These are phyloP conservation scores for Laguncularia racemosa DNA, from an alignment of 345 rosid genomes.

Conservation along the genomic window DNA sequence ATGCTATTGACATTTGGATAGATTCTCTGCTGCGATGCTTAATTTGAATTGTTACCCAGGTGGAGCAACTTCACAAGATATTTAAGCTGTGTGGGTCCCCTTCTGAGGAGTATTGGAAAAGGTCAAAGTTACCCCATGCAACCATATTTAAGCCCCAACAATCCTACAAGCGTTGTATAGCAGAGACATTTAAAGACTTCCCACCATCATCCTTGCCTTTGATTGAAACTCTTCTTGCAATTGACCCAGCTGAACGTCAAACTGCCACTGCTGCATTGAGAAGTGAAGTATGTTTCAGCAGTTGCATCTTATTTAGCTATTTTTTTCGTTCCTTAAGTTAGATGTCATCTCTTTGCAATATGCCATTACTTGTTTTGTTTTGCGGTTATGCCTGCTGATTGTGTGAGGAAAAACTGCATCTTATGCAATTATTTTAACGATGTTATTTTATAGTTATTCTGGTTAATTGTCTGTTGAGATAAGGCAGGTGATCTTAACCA, in stretches of 20 bases:
- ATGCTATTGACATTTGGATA: not conserved
- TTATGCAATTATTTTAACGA: too few species aligned
- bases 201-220: slow-evolving; percentile 62
- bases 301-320: not conserved
- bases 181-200: slow-evolving; percentile 59
- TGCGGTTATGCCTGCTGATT: too few species aligned
- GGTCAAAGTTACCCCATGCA: slow-evolving; percentile 72
- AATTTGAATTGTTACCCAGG: slow-evolving; percentile 23
- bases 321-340: not conserved
- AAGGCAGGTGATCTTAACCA: not conserved
- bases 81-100: slow-evolving; percentile 77
- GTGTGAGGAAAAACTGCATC: too few species aligned
- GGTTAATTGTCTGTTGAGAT: not conserved
- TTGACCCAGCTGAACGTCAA: slow-evolving; percentile 63
- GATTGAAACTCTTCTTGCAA: slow-evolving; percentile 62
- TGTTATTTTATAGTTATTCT: slow-evolving; percentile 3
- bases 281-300: slow-evolving; percentile 49
- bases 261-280: slow-evolving; percentile 60
- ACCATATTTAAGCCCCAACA: slow-evolving; percentile 75
- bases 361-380: too few species aligned
- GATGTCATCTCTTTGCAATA: not conserved
- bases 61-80: slow-evolving; percentile 77
- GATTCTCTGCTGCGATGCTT: slow-evolving; percentile 10
- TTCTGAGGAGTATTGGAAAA: slow-evolving; percentile 74
- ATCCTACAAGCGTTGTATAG: slow-evolving; percentile 59